Percentiles rank a stretch among this genome's conserved stretches.
phyloP scores from a whole-genome alignment of 2,329 filamentous ascomycete genomes.

The Alternaria alternata region DNA sequence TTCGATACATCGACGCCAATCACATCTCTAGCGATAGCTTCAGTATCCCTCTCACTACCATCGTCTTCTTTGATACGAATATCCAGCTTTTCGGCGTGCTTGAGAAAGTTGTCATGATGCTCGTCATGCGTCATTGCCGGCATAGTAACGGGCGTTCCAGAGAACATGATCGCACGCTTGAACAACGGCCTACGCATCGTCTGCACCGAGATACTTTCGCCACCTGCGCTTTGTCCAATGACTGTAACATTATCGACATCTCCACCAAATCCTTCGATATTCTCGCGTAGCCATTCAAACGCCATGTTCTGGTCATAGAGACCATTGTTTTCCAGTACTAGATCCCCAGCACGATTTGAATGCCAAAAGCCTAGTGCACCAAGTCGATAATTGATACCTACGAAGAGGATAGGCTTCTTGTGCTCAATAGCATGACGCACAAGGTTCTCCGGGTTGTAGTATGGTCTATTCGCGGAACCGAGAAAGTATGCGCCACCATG shows the following conservation, averaged over 20 bases:
- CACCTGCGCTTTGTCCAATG: slow-evolving; percentile 41
- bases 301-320: slow-evolving; percentile 46
- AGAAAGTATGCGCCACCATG: slow-evolving; percentile 61
- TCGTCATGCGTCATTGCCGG: slow-evolving; percentile 20
- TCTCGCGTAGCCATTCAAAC: slow-evolving; percentile 46
- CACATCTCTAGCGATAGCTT: slow-evolving; percentile 13
- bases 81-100: slow-evolving; percentile 11
- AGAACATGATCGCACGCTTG: slow-evolving; percentile 24
- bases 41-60: not conserved
- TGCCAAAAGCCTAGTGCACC: slow-evolving; percentile 49
- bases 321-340: slow-evolving; percentile 38
- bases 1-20: slow-evolving; percentile 9
- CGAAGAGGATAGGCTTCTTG: slow-evolving; percentile 16
- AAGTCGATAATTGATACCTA: slow-evolving; percentile 35
- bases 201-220: slow-evolving; percentile 28
- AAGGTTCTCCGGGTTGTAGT: slow-evolving; percentile 54
- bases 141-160: slow-evolving; percentile 26
- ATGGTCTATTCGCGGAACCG: slow-evolving; percentile 61
- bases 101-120: slow-evolving; percentile 21
- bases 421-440: slow-evolving; percentile 14
- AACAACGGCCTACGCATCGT: slow-evolving; percentile 21
- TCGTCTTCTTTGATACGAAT: not conserved
- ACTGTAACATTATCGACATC: slow-evolving; percentile 25
- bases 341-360: slow-evolving; percentile 50
- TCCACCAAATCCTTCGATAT: slow-evolving; percentile 49